phyloP scores from a whole-genome alignment of 805 yeast species.

The Candida rishiriensis region DNA sequence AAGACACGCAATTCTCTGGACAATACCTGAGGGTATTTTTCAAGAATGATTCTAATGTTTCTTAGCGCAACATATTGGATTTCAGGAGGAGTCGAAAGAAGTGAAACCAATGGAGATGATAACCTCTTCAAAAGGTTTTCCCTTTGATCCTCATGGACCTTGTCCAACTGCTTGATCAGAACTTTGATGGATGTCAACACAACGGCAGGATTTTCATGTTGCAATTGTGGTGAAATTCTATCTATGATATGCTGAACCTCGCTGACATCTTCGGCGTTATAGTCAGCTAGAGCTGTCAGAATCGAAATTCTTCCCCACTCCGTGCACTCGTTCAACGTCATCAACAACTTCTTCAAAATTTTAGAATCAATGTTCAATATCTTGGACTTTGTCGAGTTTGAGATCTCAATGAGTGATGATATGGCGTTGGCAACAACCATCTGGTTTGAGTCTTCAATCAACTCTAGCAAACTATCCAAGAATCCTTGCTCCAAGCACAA shows the following conservation, averaged over 20 bases:
- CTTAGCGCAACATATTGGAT: slow-evolving; percentile 91
- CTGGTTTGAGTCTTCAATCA: slow-evolving; percentile 86
- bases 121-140: slow-evolving; percentile 60
- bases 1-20: slow-evolving; percentile 81
- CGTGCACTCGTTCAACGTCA: slow-evolving; percentile 92
- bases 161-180: slow-evolving; percentile 62
- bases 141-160: slow-evolving; percentile 33
- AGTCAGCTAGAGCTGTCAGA: slow-evolving; percentile 74
- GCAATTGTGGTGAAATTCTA: slow-evolving; percentile 89
- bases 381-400: slow-evolving; percentile 26
- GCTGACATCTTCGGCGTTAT: slow-evolving; percentile 45
- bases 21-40: slow-evolving; percentile 78
- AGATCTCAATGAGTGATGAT: slow-evolving; percentile 77
- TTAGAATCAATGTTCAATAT: slow-evolving; percentile 35
- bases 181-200: slow-evolving; percentile 83
- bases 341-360: slow-evolving; percentile 57
- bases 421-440: slow-evolving; percentile 97
- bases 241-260: slow-evolving; percentile 87
- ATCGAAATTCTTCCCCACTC: slow-evolving; percentile 98
- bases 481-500: slow-evolving; percentile 87
- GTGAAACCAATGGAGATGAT: slow-evolving; percentile 80
- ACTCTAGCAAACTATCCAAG: slow-evolving; percentile 55
- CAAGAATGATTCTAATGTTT: slow-evolving; percentile 84
- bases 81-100: slow-evolving; percentile 86
- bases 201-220: slow-evolving; percentile 95